Base-by-base conservation (phyloP, 164 flowering plant species). In the Magnolia officinalis region DNA sequence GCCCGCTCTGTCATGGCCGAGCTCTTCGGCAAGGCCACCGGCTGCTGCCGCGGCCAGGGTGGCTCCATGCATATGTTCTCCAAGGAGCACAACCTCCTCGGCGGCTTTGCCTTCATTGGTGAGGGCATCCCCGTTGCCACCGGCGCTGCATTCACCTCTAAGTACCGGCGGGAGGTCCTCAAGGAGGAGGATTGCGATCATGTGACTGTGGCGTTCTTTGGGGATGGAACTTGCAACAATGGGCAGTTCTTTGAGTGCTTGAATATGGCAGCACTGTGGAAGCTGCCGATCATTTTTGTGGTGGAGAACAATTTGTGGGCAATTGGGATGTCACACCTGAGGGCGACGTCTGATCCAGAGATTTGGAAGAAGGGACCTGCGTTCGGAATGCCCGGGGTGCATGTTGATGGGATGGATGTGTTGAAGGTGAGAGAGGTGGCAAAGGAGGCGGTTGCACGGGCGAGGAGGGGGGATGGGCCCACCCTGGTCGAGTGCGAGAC, bases 221-320 rank as follows among this genome's bases (percentile, higher is more conserved):
- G 98, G 13, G 98, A 95, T 78, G 98, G 98, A 29, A 95, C 98
- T 50, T 85, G 88, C 68, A 95, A 95, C 76, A 95, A 95, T 78
- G 98, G 98, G 59, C 98, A 93, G 82, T 95, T 95, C 86, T 95
- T 84, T 72, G 98, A 95, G 89, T 95, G 98, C 80, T 84, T 95
- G 89, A 95, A 95, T 88, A 95, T 95, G 98, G 98, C 98, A 6
- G 91, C 94, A 0, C 74, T 95, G 83, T 95, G 97, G 97, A 95
- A 93, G 81, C 72, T 95, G 84, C 98, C 98, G 0, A 93, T 93
- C 73, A 80, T 95, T 18, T 95, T 95, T 88, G 97, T 95, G 52
- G 98, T 93, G 78, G 98, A 95, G 88, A 95, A 95, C 64, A 95
- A 95, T 81, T 84, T 95, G 89, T 95, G 99, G 99, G 99, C 99